Evolutionary conservation across 345 rosid species (phyloP), one percentile per base, ranked within the genome.

Genomic region (Gossypium sturtianum): DNA sequence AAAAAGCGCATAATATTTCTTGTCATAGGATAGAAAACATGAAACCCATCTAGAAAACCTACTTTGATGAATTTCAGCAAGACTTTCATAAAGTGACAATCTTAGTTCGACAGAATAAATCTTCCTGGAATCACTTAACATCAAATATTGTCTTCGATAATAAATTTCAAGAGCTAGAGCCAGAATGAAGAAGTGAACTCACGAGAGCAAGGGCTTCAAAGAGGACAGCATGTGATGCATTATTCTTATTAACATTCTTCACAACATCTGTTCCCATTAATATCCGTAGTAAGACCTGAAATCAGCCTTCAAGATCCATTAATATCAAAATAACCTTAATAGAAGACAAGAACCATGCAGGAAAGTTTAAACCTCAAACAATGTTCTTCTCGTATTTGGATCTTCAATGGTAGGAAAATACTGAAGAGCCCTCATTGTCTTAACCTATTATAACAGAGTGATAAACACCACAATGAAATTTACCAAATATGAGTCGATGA

Each of bases 211-310:
- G 93, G 64, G 99, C 98, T 87, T 93, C 99, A 88, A 96, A 96
- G 68, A 96, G 99, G 76, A 96, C 99, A 59, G 99, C 99, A 81
- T 96, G 99, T 10, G 99, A 93, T 34, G 98, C 99, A 81, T 96
- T 96, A 86, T 96, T 96, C 89, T 96, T 96, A 80, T 96, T 96
- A 47, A 96, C 98, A 76, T 96, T 96, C 85, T 93, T 96, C 62
- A 96, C 99, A 77, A 96, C 99, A 88, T 96, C 99, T 71, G 99
- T 96, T 79, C 99, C 99, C 98, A 96, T 91, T 64, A 96, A 82
- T 84, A 93, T 90, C 78, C 97, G 87, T 80, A 93, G 99, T 72
- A 96, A 88, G 79, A 96, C 98, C 99, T 96, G 90, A 73, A 82
- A 81, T 66, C 67, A 76, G 57, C 78, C 84, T 53, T 82, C 64